Base-by-base conservation (phyloP, 2,329 filamentous ascomycete genomes). In the Fusarium coicis region DNA sequence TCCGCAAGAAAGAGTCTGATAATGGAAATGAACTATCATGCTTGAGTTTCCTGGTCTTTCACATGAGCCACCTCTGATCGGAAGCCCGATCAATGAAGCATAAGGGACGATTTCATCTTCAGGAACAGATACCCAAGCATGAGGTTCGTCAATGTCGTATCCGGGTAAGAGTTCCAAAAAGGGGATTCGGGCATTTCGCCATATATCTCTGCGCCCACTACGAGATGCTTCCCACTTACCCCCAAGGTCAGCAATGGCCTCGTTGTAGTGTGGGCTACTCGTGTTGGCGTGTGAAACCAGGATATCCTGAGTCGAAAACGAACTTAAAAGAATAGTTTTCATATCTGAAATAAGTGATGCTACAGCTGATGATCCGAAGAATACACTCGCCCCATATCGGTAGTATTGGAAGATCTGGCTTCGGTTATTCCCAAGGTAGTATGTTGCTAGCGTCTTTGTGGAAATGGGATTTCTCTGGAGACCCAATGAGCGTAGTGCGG, bases 21-120 rank as follows among this genome's bases (percentile, higher is more conserved):
- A 69, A n/a, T 42, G 44, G 4, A 49, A 68, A 9, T 52, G n/a
- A 2, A 44, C 23, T 6, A 26, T 12, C 42, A 69, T 68, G 4
- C 15, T 68, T 4, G 64, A 68, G 34, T 69, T 69, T 3, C 58
- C 64, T 1, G 26, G 9, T 16, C 58, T 9, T 11, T 42, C 30
- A 7, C 36, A 39, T 5, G 64, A 58, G 0, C 58, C 58, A 10
- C 44, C 59, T 36, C 56, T 30, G 6, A 68, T 64, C 0, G 58
- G 53, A 0, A 69, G 36, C 1, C 65, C 67, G 8, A 70, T 50
- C 0, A 64, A 12, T 0, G 66, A 70, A 4, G 52, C 53, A 3
- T 68, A 59, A n/a, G 66, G 40, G 3, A 44, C n/a, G 7, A 69
- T 10, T 16, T 40, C 21, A 39, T 50, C 64, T 1, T 40, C 14